These are phyloP conservation scores for Chlorencoelia australis DNA, from an alignment of 2,329 filamentous ascomycete genomes.

Conservation along the genomic window DNA sequence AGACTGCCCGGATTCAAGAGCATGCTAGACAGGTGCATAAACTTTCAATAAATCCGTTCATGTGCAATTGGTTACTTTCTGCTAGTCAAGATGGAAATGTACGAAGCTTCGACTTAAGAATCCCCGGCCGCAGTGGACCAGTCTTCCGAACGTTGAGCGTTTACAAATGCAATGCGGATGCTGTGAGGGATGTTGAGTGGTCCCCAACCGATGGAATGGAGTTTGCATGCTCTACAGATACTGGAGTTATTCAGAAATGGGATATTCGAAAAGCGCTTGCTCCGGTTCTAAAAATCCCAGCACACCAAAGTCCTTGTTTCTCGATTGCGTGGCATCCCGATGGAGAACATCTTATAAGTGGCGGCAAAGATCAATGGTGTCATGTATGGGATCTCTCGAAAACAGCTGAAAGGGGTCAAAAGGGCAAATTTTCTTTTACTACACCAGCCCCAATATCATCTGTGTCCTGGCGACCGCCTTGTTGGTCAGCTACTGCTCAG, in stretches of 20 bases:
- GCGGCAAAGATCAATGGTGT: slow-evolving; percentile 49
- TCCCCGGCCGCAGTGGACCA: slow-evolving; percentile 38
- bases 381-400: slow-evolving; percentile 56
- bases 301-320: slow-evolving; percentile 49
- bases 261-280: slow-evolving; percentile 45
- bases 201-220: slow-evolving; percentile 50
- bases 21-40: slow-evolving; percentile 55
- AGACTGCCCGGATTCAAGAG: slow-evolving; percentile 48
- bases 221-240: slow-evolving; percentile 55
- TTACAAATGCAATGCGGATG: slow-evolving; percentile 39
- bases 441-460: slow-evolving; percentile 50
- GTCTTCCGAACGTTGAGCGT: slow-evolving; percentile 30
- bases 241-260: slow-evolving; percentile 53
- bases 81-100: slow-evolving; percentile 56
- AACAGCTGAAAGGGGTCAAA: slow-evolving; percentile 52
- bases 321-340: slow-evolving; percentile 59
- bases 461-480: slow-evolving; percentile 52
- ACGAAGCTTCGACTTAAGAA: slow-evolving; percentile 48
- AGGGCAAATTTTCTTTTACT: slow-evolving; percentile 50
- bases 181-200: slow-evolving; percentile 55
- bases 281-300: slow-evolving; percentile 49
- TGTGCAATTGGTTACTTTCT: slow-evolving; percentile 46
- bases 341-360: slow-evolving; percentile 54
- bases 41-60: slow-evolving; percentile 52
- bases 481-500: slow-evolving; percentile 55